Conservation (phyloP, 768 basidiomycete genomes). For the Suillus subalutaceus region DNA sequence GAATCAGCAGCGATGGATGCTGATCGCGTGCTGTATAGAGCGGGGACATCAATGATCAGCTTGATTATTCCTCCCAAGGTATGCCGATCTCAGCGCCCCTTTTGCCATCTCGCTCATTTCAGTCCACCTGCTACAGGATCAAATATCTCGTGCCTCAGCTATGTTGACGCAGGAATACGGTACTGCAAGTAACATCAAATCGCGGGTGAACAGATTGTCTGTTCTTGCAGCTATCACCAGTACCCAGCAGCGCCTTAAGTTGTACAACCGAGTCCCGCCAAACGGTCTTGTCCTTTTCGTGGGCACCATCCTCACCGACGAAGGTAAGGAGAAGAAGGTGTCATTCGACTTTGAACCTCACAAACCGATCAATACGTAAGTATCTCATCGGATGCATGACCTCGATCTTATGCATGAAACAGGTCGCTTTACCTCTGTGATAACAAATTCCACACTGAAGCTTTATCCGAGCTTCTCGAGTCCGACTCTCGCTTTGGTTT, state of each 20-base stretch:
- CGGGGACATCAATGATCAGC: constrained; percentile 99
- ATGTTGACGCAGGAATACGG: constrained; percentile 99
- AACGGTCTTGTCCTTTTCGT: constrained; percentile 98
- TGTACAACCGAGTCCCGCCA: constrained; percentile 81
- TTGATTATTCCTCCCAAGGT: constrained; percentile 96
- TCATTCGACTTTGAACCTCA: constrained; percentile 99
- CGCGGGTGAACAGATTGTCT: constrained; percentile 95
- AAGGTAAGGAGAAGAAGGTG: constrained; percentile 99
- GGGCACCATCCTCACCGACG: constrained; percentile 96
- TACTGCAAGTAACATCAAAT: constrained; percentile 99
- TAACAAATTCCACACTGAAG: constrained; percentile 99
- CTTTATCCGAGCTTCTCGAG: constrained; percentile 93
- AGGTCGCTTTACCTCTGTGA: constrained; percentile 98
- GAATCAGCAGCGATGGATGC: constrained; percentile 12
- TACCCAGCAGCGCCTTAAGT: constrained; percentile 95
- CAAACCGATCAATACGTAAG: constrained; percentile 98
- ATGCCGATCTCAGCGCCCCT: constrained; percentile 22
- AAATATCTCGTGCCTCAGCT: constrained; percentile 90
- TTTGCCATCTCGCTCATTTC: constrained; percentile 1
- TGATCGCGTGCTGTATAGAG: constrained; percentile 49
- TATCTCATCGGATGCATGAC: constrained; percentile 13
- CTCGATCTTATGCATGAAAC: constrained; percentile 15
- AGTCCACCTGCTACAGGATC: constrained; percentile 54
- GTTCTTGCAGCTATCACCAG: constrained; percentile 98
- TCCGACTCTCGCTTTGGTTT: constrained; percentile 98